These are phyloP conservation scores for Komagataella mondaviorum DNA, from an alignment of 805 yeast genomes.

Conservation along the genomic window DNA sequence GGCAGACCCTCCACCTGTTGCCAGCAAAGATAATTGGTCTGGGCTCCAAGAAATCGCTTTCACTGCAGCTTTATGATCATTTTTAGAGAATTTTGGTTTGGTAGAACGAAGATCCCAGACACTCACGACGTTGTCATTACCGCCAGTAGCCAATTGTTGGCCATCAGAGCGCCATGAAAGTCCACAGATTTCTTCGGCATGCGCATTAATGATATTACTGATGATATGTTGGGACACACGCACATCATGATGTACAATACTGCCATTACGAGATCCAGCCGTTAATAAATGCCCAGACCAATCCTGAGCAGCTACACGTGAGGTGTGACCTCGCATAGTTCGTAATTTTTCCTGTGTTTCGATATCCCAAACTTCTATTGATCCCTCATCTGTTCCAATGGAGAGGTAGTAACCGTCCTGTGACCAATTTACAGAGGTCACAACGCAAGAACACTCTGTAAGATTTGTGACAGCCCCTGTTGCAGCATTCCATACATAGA, in stretches of 20 bases:
- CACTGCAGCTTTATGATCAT: constrained; percentile 85
- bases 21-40: constrained; percentile 62
- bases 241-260: constrained; percentile 80
- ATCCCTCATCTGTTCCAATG: constrained; percentile 74
- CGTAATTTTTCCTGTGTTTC: constrained; percentile 64
- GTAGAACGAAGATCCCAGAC: constrained; percentile 79
- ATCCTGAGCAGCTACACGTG: constrained; percentile 70
- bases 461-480: constrained; percentile 65
- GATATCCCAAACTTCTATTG: constrained; percentile 87
- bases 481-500: constrained; percentile 87
- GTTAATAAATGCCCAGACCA: constrained; percentile 79
- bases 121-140: constrained; percentile 86
- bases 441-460: constrained; percentile 38
- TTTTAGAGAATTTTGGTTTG: constrained; percentile 60
- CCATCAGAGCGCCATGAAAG: constrained; percentile 80
- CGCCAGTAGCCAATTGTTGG: constrained; percentile 77
- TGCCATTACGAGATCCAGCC: constrained; percentile 81
- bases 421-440: constrained; percentile 79
- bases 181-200: constrained; percentile 88
- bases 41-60: constrained; percentile 96
- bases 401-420: constrained; percentile 80
- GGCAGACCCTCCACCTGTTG: constrained; percentile 95
- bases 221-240: constrained; percentile 69
- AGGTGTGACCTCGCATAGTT: constrained; percentile 60
- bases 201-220: constrained; percentile 37